A percentile compares a stretch with the other conserved stretches of the same genome.
phyloP scores from a whole-genome alignment of 495 filamentous ascomycete genomes.

The Rostrohypoxylon terebratum region DNA sequence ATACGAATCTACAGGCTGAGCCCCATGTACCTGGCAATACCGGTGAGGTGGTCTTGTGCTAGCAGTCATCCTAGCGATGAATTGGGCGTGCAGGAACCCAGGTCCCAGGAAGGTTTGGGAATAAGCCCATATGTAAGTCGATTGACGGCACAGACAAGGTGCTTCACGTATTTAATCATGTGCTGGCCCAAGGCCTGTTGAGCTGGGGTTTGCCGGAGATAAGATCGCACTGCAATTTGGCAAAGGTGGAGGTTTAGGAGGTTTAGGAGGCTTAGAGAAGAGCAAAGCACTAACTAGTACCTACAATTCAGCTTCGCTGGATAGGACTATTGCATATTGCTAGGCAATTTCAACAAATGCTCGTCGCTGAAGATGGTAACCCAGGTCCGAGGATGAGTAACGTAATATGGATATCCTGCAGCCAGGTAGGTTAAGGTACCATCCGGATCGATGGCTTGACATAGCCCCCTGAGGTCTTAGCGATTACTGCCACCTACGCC shows the following conservation, averaged over 20 bases:
- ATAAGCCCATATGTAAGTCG: background rate
- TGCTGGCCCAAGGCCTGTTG: background rate
- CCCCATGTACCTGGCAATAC: no score
- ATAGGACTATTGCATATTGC: no score
- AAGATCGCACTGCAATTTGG: background rate
- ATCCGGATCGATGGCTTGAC: background rate
- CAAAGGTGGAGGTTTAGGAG: no score
- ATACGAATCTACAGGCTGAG: no score
- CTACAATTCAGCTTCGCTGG: no score
- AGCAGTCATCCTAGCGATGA: no score
- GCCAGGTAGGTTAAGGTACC: background rate
- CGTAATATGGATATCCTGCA: background rate
- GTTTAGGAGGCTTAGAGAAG: no score
- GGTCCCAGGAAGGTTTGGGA: background rate
- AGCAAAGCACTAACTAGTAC: no score
- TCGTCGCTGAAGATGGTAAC: no score
- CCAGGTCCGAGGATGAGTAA: no score
- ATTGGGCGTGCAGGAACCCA: background rate
- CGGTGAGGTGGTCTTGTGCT: no score
- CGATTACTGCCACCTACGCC: background rate
- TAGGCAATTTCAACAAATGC: no score
- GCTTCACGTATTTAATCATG: background rate
- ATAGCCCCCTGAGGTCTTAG: background rate
- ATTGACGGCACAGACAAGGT: background rate
- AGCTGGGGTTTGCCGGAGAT: background rate